These are phyloP conservation scores for Saccharomyces uvarum DNA, from an alignment of 1,139 yeast genomes.

Conservation along the genomic window DNA sequence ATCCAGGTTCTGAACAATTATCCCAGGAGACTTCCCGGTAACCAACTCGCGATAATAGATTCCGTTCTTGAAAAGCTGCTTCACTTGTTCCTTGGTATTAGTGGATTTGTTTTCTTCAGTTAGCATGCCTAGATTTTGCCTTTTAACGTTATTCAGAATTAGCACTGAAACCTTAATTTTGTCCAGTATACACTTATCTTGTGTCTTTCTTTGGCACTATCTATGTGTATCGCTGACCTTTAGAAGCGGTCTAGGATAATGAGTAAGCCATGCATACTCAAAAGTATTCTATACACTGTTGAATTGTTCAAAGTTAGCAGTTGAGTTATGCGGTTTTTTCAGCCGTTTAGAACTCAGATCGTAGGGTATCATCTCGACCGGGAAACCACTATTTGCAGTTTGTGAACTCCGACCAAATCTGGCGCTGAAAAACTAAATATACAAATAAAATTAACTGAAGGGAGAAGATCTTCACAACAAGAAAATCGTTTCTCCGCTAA, in stretches of 20 bases:
- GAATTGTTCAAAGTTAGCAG: background rate
- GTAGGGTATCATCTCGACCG: background rate
- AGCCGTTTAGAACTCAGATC: background rate
- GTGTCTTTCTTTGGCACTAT: background rate
- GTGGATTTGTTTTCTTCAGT: background rate
- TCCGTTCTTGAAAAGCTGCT: conserved; percentile 10
- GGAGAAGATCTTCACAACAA: background rate
- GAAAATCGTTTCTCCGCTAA: background rate
- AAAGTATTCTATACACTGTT: background rate
- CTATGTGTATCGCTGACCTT: background rate
- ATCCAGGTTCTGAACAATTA: conserved; percentile 9
- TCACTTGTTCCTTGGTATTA: conserved; percentile 4
- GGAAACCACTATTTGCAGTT: background rate
- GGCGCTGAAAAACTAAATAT: background rate
- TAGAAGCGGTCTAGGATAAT: background rate
- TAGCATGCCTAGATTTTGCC: background rate
- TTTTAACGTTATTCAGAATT: background rate
- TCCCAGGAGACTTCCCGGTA: conserved; percentile 11
- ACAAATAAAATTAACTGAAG: background rate
- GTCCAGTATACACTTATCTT: background rate
- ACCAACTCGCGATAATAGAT: conserved; percentile 11
- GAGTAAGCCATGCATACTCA: background rate
- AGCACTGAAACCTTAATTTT: background rate
- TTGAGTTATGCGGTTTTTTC: background rate
- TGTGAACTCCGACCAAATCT: background rate